Conservation (phyloP, 2,329 filamentous ascomycete genomes). For the Teratosphaeria pseudoeucalypti region DNA sequence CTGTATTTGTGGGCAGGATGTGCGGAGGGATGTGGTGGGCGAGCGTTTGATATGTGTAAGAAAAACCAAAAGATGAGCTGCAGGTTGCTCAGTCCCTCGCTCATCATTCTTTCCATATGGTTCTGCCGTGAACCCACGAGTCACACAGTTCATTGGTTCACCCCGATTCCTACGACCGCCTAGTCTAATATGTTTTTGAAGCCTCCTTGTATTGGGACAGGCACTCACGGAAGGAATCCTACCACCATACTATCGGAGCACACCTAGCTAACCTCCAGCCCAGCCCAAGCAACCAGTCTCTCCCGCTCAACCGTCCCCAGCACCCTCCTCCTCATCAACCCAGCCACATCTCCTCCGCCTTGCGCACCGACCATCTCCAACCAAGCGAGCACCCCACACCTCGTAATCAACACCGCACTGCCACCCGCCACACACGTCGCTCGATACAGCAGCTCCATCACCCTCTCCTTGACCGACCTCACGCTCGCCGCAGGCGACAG, state of each 20-base stretch:
- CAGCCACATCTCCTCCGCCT: conserved; percentile 38
- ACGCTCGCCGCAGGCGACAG: conserved; percentile 54
- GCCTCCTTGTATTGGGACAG: too few relatives aligned
- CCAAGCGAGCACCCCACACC: conserved; percentile 67
- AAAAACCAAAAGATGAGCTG: neutral
- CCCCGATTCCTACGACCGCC: too few relatives aligned
- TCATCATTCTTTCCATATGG: neutral
- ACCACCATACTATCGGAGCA: neutral
- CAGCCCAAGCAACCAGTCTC: conserved; percentile 55
- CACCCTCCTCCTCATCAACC: conserved; percentile 46
- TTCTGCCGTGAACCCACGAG: neutral
- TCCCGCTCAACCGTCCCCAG: conserved; percentile 57
- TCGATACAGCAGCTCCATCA: conserved; percentile 53
- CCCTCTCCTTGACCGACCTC: conserved; percentile 47
- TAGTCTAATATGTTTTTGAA: too few relatives aligned
- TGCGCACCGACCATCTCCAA: conserved; percentile 49
- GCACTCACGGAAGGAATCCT: too few relatives aligned
- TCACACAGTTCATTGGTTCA: too few relatives aligned
- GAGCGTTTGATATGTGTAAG: neutral
- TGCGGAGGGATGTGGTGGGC: neutral
- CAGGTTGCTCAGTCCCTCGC: neutral
- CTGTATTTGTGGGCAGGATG: neutral
- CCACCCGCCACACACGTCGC: conserved; percentile 59
- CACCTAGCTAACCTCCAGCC: neutral
- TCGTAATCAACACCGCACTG: conserved; percentile 69